A percentile compares a stretch with the other conserved stretches of the same genome.
Conservation (phyloP, 2,329 filamentous ascomycete species). For the Thermothelomyces thermophilus region DNA sequence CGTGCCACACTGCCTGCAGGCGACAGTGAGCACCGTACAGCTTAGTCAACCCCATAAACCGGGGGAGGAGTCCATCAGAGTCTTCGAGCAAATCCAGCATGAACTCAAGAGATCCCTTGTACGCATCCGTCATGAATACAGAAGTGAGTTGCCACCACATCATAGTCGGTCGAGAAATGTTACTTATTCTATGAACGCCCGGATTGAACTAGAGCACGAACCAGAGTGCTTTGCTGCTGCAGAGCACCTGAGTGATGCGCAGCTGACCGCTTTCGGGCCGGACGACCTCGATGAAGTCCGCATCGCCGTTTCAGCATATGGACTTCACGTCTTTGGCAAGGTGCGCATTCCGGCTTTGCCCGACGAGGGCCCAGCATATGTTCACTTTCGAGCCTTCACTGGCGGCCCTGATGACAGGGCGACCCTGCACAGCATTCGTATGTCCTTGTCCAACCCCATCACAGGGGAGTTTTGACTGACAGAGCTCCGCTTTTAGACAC, state of each 20-base stretch:
- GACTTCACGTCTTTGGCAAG: constrained; percentile 44
- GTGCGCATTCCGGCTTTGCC: constrained; percentile 39
- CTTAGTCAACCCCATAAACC: constrained; percentile 42
- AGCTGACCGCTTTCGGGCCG: constrained; percentile 33
- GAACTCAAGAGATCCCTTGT: constrained; percentile 48
- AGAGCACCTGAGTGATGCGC: constrained; percentile 32
- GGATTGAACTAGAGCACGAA: constrained; percentile 40
- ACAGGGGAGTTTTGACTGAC: not conserved
- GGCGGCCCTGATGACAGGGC: constrained; percentile 35
- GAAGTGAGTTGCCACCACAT: constrained; percentile 32
- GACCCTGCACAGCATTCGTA: constrained; percentile 40
- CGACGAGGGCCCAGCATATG: constrained; percentile 33
- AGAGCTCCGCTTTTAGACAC: constrained; percentile 27
- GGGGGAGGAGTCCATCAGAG: constrained; percentile 44
- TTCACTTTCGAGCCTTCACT: constrained; percentile 44
- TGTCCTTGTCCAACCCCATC: not conserved
- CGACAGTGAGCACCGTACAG: constrained; percentile 47
- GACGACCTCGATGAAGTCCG: constrained; percentile 40
- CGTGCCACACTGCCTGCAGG: constrained; percentile 30
- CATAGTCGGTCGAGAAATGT: not conserved
- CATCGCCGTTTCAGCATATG: constrained; percentile 41
- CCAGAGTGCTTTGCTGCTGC: constrained; percentile 49
- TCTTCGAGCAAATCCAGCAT: constrained; percentile 42
- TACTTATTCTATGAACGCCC: not conserved
- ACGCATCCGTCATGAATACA: constrained; percentile 40